A percentile compares a stretch with the other conserved stretches of the same genome.
Conservation (phyloP, 78 protist species). For the slime mould (Dictyostelium discoideum) region DNA sequence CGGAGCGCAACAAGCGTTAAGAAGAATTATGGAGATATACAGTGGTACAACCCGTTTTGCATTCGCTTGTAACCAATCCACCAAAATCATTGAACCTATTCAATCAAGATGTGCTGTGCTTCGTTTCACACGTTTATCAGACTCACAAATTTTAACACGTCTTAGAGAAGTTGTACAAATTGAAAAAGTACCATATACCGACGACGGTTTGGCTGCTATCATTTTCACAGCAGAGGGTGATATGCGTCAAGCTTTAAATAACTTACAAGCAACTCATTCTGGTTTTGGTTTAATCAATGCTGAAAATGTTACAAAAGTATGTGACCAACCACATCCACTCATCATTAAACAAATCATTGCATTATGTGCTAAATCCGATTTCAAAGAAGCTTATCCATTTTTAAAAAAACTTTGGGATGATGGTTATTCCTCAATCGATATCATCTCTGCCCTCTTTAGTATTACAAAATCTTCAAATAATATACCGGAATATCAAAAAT, state of each 20-base stretch:
- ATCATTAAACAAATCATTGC: constrained; percentile 70
- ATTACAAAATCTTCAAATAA: constrained; percentile 80
- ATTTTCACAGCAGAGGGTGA: constrained; percentile 98
- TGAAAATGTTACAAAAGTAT: constrained; percentile 95
- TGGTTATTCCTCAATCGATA: constrained; percentile 94
- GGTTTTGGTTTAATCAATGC: constrained; percentile 94
- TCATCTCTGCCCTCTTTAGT: constrained; percentile 88
- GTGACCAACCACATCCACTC: constrained; percentile 99
- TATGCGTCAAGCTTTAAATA: constrained; percentile 97
- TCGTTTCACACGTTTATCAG: constrained; percentile 92
- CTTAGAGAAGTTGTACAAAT: constrained; percentile 26
- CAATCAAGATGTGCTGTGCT: constrained; percentile 98
- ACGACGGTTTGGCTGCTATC: constrained; percentile 95
- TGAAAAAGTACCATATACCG: constrained; percentile 71
- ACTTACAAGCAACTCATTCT: constrained; percentile 94
- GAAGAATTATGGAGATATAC: constrained; percentile 96
- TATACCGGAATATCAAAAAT: constrained; percentile 80
- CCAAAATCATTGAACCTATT: constrained; percentile 97
- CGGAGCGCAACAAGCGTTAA: constrained; percentile 97
- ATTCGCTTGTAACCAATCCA: constrained; percentile 93
- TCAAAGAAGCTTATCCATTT: constrained; percentile 37
- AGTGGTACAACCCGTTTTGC: constrained; percentile 94
- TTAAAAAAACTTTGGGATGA: constrained; percentile 50
- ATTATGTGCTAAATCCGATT: constrained; percentile 45
- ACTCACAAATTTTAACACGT: constrained; percentile 54